phyloP scores from a whole-genome alignment of 2,329 filamentous ascomycete species.

The Talaromyces sp. region DNA sequence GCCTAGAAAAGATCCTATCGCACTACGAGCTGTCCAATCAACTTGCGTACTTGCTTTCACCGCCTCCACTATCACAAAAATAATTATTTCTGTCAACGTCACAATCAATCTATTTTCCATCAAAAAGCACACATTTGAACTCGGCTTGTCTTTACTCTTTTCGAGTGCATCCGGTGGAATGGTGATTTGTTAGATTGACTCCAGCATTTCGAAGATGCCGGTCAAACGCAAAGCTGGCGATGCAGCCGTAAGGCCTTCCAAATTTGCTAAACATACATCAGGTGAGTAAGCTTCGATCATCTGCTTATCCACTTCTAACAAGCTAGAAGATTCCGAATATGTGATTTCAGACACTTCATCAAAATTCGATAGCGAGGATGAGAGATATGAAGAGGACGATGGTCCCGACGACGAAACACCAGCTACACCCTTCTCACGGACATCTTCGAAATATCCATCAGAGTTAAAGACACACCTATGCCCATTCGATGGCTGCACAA shows the following conservation, averaged over 20 bases:
- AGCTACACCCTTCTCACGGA: conserved; percentile 51
- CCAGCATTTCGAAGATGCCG: conserved; percentile 28
- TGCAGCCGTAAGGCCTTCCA: conserved; percentile 29
- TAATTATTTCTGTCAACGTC: conserved; percentile 21
- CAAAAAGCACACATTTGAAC: neutral
- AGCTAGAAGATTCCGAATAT: conserved; percentile 3
- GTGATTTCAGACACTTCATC: conserved; percentile 12
- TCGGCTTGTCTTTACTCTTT: neutral
- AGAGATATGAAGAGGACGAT: conserved; percentile 26
- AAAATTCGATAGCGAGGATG: conserved; percentile 6
- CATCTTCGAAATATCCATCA: conserved; percentile 53
- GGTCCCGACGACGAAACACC: conserved; percentile 45
- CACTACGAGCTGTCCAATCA: conserved; percentile 12
- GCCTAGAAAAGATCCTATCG: conserved; percentile 12
- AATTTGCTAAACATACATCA: conserved; percentile 29
- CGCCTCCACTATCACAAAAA: conserved; percentile 32
- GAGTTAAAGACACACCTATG: conserved; percentile 76
- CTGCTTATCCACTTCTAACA: neutral
- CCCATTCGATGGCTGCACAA: conserved; percentile 68
- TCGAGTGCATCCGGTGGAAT: neutral
- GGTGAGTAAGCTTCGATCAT: conserved; percentile 20
- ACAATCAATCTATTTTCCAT: neutral
- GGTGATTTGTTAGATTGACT: neutral
- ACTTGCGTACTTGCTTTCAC: conserved; percentile 21
- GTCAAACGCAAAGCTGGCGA: conserved; percentile 34